Base-by-base conservation (phyloP, 192 early-diverging fungal species). In the Coemansia nantahalensis region DNA sequence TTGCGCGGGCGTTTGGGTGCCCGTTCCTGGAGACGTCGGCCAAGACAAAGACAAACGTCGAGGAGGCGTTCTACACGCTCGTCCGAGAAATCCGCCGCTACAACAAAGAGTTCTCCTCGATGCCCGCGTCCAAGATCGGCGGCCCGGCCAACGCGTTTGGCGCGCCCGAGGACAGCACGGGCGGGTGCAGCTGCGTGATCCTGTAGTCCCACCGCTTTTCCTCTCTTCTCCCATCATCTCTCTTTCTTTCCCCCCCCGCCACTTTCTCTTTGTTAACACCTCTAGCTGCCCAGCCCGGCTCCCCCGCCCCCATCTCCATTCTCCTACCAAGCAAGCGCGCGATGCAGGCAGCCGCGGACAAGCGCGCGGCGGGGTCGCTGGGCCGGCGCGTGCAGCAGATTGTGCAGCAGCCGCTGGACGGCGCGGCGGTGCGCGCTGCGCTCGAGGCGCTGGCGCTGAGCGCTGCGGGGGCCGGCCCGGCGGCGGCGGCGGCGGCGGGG, bases 21-120 rank as follows among this genome's bases (percentile, higher is more conserved):
- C 71, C 80, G 33, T 91, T 90, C 72, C 82, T 93, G 26, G 94
- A 97, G 68, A 90, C 94, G 15, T 88, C 85, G 36, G 95, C 95
- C 45, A 90, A 89, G 68, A 81, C 82, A 39, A 82, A 87, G 43
- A 85, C 91, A 43, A 93, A 94, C 59, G 95, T 97, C 15, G 93
- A 97, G 45, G 92, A 95, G 50, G 82, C 88, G 0, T 97, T 93
- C 65, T 90, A 84, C 62, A 80, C 83, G 24, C 81, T 95, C 21
- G 93, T 97, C n/a, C 81, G 87, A 23, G 83, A 86, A 51, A 92
- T 94, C 43, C 79, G 90, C 54, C 81, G 84, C 50, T 86, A 83
- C 65, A 89, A 90, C 65, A 86, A 84, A 65, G 86, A 90, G 61
- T 79, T 71, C 40, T 69, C 72, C 38, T 39, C 79, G 37, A 26